A percentile compares a stretch with the other conserved stretches of the same genome.
phyloP scores from a whole-genome alignment of 2,329 filamentous ascomycete species.

The Curvularia verruculosa region DNA sequence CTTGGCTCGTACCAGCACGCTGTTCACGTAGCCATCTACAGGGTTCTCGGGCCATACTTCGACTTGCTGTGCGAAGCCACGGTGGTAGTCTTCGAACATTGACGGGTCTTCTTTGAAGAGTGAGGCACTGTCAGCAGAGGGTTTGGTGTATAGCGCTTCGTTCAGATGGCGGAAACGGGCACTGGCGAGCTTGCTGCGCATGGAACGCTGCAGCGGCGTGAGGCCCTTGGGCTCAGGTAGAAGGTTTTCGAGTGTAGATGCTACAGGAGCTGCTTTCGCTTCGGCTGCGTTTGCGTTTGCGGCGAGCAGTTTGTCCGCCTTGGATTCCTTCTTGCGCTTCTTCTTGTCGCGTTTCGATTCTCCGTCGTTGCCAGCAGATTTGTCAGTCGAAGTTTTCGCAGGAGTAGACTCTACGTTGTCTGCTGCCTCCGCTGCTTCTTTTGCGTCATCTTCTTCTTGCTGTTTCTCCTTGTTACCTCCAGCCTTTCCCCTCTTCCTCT shows the following conservation, averaged over 20 bases:
- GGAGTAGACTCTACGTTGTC: slow-evolving; percentile 28
- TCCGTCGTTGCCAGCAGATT: slow-evolving; percentile 20
- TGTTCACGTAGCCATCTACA: slow-evolving; percentile 80
- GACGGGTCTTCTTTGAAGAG: slow-evolving; percentile 86
- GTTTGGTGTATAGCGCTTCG: slow-evolving; percentile 92
- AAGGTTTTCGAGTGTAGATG: slow-evolving; percentile 28
- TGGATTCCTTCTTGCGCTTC: slow-evolving; percentile 18
- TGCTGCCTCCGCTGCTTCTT: slow-evolving; percentile 28
- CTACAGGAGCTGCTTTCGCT: slow-evolving; percentile 6
- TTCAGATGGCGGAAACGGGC: slow-evolving; percentile 97
- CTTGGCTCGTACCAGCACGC: slow-evolving; percentile 71
- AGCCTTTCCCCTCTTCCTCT: slow-evolving; percentile 40
- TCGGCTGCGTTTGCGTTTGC: slow-evolving; percentile 15
- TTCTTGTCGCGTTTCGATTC: slow-evolving; percentile 37
- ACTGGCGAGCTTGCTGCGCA: slow-evolving; percentile 93
- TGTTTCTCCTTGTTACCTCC: slow-evolving; percentile 29
- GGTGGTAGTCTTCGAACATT: slow-evolving; percentile 95
- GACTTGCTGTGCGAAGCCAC: slow-evolving; percentile 94
- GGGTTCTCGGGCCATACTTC: slow-evolving; percentile 97
- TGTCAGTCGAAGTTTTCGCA: slow-evolving; percentile 10
- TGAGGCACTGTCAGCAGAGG: slow-evolving; percentile 79
- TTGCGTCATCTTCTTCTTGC: slow-evolving; percentile 32
- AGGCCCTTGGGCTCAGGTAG: slow-evolving; percentile 63
- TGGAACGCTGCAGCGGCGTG: slow-evolving; percentile 89
- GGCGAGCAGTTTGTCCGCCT: slow-evolving; percentile 14